phyloP scores from a whole-genome alignment of 2,329 filamentous ascomycete genomes.

The Trichophaea hybrida region DNA sequence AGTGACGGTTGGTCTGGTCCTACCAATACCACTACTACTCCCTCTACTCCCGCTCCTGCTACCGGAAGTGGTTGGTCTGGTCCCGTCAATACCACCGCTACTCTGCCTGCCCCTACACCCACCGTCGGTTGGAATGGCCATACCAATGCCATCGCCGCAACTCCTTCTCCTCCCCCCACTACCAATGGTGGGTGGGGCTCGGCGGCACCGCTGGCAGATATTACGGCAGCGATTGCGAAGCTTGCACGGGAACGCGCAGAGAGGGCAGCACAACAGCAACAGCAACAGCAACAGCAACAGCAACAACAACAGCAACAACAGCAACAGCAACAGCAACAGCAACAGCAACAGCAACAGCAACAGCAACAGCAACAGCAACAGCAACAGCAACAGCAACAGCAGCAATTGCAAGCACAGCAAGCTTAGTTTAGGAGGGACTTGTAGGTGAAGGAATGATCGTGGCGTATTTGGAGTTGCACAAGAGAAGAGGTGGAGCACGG shows the following conservation, averaged over 20 bases:
- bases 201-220: slow-evolving; percentile 14
- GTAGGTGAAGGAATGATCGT: neutral
- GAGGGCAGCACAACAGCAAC: slow-evolving; percentile 7
- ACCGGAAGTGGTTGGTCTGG: neutral
- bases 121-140: neutral
- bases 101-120: neutral
- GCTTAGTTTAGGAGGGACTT: neutral
- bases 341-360: neutral
- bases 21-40: neutral
- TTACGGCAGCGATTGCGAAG: slow-evolving; percentile 16
- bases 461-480: neutral
- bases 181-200: no score
- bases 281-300: neutral
- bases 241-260: slow-evolving; percentile 14
- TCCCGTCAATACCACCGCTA: neutral
- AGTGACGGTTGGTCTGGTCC: no score
- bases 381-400: neutral
- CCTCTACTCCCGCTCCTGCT: neutral
- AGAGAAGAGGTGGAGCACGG: neutral
- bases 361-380: neutral
- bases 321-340: neutral
- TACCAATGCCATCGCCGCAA: neutral
- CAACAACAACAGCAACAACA: neutral
- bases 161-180: neutral
- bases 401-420: neutral